Conservation (phyloP, 331 rosid genomes). For the Malus hybrid region DNA sequence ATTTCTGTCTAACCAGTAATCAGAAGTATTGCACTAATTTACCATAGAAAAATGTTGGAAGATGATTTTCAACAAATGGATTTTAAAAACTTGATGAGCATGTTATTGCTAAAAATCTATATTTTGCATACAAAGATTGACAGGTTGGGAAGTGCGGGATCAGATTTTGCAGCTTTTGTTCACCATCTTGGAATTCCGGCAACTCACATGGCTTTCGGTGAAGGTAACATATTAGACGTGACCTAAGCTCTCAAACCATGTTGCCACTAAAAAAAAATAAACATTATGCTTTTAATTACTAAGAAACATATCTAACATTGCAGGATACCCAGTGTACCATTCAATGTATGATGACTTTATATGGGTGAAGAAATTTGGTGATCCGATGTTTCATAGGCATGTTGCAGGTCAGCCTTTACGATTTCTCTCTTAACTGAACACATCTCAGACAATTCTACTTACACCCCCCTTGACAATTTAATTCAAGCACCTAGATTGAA, state of each 20-base stretch:
- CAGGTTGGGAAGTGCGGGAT: conserved; percentile 59
- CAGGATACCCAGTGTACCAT: conserved; percentile 65
- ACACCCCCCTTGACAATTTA: background rate
- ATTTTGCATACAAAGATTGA: conserved; percentile 33
- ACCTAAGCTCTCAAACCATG: background rate
- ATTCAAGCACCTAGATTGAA: background rate
- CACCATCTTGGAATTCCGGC: conserved; percentile 79
- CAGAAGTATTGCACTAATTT: too few species aligned
- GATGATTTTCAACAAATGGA: background rate
- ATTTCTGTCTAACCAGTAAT: too few species aligned
- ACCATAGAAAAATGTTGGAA: too few species aligned
- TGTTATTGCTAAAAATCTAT: conserved; percentile 5
- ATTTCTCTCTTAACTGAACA: background rate
- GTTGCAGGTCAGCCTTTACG: conserved; percentile 54
- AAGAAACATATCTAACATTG: background rate
- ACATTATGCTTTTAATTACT: background rate
- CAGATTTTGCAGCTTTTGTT: conserved; percentile 66
- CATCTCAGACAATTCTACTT: background rate
- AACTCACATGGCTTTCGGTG: conserved; percentile 37
- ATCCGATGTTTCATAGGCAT: conserved; percentile 71
- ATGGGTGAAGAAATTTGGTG: conserved; percentile 81
- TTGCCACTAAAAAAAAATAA: background rate
- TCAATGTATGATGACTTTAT: conserved; percentile 63
- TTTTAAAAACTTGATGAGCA: conserved; percentile 2
- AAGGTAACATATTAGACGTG: conserved; percentile 25